These are phyloP conservation scores for Stephanodiscus minutulus DNA, from an alignment of 108 stramenopile genomes.

Conservation along the genomic window DNA sequence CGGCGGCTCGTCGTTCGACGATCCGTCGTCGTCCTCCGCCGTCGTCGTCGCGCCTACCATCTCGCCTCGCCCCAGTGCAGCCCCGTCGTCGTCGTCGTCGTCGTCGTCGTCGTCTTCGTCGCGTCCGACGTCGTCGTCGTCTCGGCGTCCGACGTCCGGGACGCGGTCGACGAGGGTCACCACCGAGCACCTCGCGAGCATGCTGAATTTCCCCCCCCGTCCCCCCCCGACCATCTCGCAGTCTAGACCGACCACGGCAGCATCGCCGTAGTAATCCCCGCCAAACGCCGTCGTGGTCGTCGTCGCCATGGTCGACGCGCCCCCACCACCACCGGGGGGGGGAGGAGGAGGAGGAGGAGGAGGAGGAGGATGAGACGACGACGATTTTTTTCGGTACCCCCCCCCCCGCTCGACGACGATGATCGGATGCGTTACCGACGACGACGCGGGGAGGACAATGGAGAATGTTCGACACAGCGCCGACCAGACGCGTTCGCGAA, in stretches of 20 bases:
- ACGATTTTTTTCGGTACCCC: too few relatives aligned
- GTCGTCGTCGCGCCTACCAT: background rate
- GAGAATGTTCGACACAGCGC: too few relatives aligned
- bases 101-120: background rate
- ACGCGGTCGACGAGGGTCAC: constrained; percentile 40
- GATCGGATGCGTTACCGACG: too few relatives aligned
- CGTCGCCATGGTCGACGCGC: too few relatives aligned
- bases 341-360: too few relatives aligned
- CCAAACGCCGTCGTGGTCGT: too few relatives aligned
- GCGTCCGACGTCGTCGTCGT: constrained; percentile 10
- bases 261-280: constrained; percentile 36
- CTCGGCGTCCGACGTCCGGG: constrained; percentile 10
- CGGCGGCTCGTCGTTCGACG: background rate
- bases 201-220: constrained; percentile 36
- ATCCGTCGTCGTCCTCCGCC: background rate
- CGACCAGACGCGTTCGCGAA: too few relatives aligned
- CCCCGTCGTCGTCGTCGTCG: background rate
- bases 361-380: too few relatives aligned
- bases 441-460: too few relatives aligned
- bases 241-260: constrained; percentile 46
- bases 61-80: background rate
- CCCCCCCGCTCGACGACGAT: too few relatives aligned
- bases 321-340: too few relatives aligned
- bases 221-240: constrained; percentile 61
- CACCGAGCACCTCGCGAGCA: constrained; percentile 48